Evolutionary conservation across 345 rosid species (phyloP), one percentile per base, ranked within the genome.

Genomic region (Linum usitatissimum): DNA sequence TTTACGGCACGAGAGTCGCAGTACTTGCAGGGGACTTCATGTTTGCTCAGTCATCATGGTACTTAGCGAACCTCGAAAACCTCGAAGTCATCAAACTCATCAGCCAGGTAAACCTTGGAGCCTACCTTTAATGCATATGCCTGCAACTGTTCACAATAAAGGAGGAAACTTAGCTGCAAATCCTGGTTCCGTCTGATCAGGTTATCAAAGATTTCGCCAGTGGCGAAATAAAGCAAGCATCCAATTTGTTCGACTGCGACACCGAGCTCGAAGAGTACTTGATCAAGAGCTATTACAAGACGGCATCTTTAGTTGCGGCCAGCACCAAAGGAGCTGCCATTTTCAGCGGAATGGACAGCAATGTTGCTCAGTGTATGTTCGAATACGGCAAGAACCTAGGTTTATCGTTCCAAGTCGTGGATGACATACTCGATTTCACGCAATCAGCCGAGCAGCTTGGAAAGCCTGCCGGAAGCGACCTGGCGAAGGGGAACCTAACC

Each of bases 11-110:
- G 30, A 86, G 99, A 75, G 86, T 93, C 19, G 96, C 97, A 5
- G 82, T 90, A 39, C 70, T 93, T 76, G 97, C 94, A 30, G 97
- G 96, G 64, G 99, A 93, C 64, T 93, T 86, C 74, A 86, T 90
- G 97, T 93, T 90, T 79, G 97, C 95, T 77, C 99, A 93, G 77
- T 87, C 99, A 3, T 93, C 97, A 14, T 90, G 99, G 97, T 90
- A 84, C 79, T 83, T 93, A 0, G 97, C 99, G 20, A 93, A 90
- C 75, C 96, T 93, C 5, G 99, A 90, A 72, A 93, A 87, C 72
- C 77, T 93, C 10, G 84, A 90, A 77, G 95, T 90, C 75, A 93
- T 90, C 77, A 93, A 90, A 72, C 96, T 93, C 64, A 93, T 93
- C 58, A 87, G 97, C 75, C 97, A 87, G 96, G 98, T 92, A 71